Evolutionary conservation across 495 filamentous ascomycete species (phyloP).

Genomic region (Achaetomiella virescens): DNA sequence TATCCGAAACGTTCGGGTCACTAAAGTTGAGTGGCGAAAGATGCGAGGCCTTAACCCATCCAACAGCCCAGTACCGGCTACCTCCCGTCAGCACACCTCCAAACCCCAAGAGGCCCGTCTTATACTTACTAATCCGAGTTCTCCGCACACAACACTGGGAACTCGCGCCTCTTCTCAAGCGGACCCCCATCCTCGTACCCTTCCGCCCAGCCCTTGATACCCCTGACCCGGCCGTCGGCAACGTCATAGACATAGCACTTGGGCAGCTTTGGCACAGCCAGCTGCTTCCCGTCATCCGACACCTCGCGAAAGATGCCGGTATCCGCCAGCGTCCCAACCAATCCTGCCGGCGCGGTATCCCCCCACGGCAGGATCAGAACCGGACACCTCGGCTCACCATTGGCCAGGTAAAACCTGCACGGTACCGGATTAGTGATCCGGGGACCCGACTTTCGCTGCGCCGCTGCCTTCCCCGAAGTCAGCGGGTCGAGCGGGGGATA

Average conservation of each 20-base stretch:
- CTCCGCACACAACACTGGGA: slow-evolving; percentile 41
- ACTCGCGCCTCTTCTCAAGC: slow-evolving; percentile 30
- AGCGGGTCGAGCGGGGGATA: slow-evolving; percentile 8
- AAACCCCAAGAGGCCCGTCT: not conserved
- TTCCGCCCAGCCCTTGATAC: slow-evolving; percentile 35
- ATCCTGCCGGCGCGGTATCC: slow-evolving; percentile 26
- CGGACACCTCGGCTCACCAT: slow-evolving; percentile 26
- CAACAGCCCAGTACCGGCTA: slow-evolving; percentile 18
- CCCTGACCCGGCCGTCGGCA: not conserved
- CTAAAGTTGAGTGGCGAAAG: slow-evolving; percentile 24
- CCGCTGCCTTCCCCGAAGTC: not conserved
- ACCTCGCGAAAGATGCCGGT: slow-evolving; percentile 31
- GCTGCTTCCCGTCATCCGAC: not conserved
- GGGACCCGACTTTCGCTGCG: slow-evolving; percentile 1
- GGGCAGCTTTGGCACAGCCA: slow-evolving; percentile 17
- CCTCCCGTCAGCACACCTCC: not conserved
- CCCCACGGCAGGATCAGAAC: slow-evolving; percentile 39
- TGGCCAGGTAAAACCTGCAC: slow-evolving; percentile 31
- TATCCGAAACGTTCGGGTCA: slow-evolving; percentile 10
- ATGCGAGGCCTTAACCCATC: slow-evolving; percentile 25
- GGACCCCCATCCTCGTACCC: slow-evolving; percentile 37
- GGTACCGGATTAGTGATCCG: slow-evolving; percentile 15
- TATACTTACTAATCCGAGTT: slow-evolving; percentile 14
- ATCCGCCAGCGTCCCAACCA: slow-evolving; percentile 25
- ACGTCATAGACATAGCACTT: slow-evolving; percentile 31